A percentile compares a stretch with the other conserved stretches of the same genome.
These are phyloP conservation scores for Ustilago vetiveriae DNA, from an alignment of 1,284 basidiomycete genomes.

Conservation along the genomic window DNA sequence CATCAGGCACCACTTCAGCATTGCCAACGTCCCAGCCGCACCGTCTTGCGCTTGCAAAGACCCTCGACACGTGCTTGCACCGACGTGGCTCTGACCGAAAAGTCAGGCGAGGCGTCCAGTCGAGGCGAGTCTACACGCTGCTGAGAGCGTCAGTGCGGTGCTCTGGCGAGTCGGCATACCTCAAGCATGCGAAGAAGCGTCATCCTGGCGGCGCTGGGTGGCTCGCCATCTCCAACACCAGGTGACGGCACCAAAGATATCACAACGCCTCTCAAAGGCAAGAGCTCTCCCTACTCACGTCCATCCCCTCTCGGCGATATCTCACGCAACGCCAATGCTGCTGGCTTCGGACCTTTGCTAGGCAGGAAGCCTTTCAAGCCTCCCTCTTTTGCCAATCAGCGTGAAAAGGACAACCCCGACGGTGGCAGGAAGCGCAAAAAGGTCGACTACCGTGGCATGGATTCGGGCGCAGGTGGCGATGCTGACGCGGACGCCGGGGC, in stretches of 20 bases:
- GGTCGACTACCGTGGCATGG: slow-evolving; percentile 63
- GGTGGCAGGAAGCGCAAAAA: slow-evolving; percentile 57
- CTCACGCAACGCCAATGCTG: slow-evolving; percentile 52
- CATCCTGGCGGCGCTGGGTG: slow-evolving; percentile 39
- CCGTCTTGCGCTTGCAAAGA: background rate
- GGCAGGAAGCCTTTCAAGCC: slow-evolving; percentile 64
- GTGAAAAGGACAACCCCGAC: slow-evolving; percentile 27
- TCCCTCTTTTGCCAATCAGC: slow-evolving; percentile 49
- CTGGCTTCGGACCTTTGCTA: slow-evolving; percentile 54
- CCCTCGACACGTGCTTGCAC: background rate
- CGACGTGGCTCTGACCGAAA: too few relatives aligned
- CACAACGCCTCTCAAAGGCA: slow-evolving; percentile 13
- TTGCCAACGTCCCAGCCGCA: background rate
- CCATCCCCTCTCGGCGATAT: slow-evolving; percentile 28
- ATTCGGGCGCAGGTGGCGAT: slow-evolving; percentile 39
- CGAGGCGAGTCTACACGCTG: too few relatives aligned
- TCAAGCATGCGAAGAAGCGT: slow-evolving; percentile 48
- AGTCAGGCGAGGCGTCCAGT: too few relatives aligned
- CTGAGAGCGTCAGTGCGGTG: too few relatives aligned
- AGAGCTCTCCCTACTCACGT: slow-evolving; percentile 17
- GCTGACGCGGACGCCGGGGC: slow-evolving; percentile 51
- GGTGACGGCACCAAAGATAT: slow-evolving; percentile 16
- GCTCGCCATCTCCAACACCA: slow-evolving; percentile 19
- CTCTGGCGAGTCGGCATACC: too few relatives aligned
- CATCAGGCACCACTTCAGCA: background rate